Evolutionary conservation across 1,284 basidiomycete species (phyloP).

Genomic region (Golubevia sp.): DNA sequence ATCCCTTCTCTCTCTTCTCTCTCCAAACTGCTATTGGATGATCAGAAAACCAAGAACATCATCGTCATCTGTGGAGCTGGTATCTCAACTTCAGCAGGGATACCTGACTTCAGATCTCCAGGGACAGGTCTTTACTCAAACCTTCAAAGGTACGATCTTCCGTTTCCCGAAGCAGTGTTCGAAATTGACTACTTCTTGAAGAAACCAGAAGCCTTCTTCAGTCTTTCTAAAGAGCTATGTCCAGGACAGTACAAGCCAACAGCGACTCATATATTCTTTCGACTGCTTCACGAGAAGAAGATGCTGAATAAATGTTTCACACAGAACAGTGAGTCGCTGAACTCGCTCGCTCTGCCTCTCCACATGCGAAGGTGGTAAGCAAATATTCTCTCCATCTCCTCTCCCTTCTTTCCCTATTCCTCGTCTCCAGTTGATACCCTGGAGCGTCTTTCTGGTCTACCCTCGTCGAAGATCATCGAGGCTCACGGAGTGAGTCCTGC

Average conservation of each 20-base stretch:
- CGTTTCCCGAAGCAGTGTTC: conserved; percentile 58
- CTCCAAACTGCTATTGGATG: conserved; percentile 1
- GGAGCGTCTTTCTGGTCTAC: conserved; percentile 81
- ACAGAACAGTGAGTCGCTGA: conserved; percentile 64
- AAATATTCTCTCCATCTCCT: conserved; percentile 42
- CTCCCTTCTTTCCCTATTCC: background rate
- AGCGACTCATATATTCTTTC: conserved; percentile 85
- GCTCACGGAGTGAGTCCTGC: conserved; percentile 85
- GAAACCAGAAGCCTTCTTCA: conserved; percentile 62
- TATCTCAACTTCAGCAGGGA: conserved; percentile 44
- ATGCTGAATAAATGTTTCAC: conserved; percentile 79
- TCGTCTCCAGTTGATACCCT: conserved; percentile 78
- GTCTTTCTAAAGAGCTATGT: conserved; percentile 76
- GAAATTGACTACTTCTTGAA: conserved; percentile 54
- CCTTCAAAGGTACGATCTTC: conserved; percentile 48
- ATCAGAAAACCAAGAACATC: conserved; percentile 18
- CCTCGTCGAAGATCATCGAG: conserved; percentile 77
- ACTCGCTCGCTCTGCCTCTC: too few species aligned
- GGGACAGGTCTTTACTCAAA: conserved; percentile 56
- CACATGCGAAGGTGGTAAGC: too few species aligned
- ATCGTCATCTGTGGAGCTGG: conserved; percentile 48
- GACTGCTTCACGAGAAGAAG: conserved; percentile 71
- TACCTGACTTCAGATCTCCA: conserved; percentile 58
- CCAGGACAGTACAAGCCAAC: conserved; percentile 86
- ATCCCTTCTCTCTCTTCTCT: conserved; percentile 5